phyloP scores from a whole-genome alignment of 2,329 filamentous ascomycete genomes.

The Claviceps lovelessii region DNA sequence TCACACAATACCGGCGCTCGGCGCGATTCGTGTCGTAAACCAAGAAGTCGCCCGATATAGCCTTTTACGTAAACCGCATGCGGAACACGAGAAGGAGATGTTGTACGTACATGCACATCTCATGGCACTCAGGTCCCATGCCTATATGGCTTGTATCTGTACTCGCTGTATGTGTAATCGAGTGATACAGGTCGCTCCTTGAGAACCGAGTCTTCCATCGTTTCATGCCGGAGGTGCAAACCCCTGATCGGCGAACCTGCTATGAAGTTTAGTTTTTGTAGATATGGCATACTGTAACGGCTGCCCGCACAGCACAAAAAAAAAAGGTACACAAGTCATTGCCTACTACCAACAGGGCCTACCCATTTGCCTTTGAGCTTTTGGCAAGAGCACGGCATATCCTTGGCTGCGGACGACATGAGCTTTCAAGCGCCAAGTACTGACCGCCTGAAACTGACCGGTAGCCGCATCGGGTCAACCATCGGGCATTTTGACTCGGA shows the following conservation, averaged over 20 bases:
- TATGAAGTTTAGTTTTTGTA: not conserved
- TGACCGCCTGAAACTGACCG: constrained; percentile 2
- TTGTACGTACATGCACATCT: not conserved
- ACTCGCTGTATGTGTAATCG: too few species aligned
- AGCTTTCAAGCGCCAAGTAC: not conserved
- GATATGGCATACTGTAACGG: not conserved
- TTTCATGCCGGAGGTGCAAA: not conserved
- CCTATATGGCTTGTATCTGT: too few species aligned
- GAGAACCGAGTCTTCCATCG: too few species aligned
- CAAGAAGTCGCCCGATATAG: not conserved
- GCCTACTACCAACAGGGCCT: not conserved
- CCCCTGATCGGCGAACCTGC: not conserved
- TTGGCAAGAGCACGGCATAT: not conserved
- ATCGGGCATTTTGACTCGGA: not conserved
- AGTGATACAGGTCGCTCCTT: too few species aligned
- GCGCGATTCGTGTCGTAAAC: not conserved
- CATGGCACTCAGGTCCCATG: too few species aligned
- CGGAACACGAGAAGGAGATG: not conserved
- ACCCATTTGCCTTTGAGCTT: not conserved
- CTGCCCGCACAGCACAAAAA: not conserved
- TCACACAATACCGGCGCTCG: not conserved
- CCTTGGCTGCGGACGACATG: not conserved
- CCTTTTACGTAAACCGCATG: not conserved
- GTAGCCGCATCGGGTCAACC: not conserved
- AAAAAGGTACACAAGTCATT: not conserved